Conservation (phyloP, 129 eudicot genomes). For the Chrysanthemum makinoi region DNA sequence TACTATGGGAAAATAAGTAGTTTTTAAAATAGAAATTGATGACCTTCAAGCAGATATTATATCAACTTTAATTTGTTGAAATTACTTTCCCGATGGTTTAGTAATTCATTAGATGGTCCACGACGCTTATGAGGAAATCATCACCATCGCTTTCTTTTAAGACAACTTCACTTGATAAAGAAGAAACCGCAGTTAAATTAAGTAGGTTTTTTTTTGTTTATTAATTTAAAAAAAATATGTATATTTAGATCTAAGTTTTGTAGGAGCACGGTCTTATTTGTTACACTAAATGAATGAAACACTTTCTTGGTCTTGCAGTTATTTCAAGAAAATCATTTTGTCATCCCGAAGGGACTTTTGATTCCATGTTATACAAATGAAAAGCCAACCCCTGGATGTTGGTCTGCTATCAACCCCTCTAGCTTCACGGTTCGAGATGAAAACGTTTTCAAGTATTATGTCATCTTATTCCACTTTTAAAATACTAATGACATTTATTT, state of each 20-base stretch:
- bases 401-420: constrained; percentile 75
- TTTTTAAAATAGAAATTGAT: background rate
- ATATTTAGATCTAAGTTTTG: background rate
- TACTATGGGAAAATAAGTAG: background rate
- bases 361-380: constrained; percentile 54
- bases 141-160: constrained; percentile 55
- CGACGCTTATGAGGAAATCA: constrained; percentile 56
- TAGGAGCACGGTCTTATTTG: too few relatives aligned
- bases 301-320: constrained; percentile 36
- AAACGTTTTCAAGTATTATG: constrained; percentile 39
- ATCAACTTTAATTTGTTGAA: background rate
- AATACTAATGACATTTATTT: background rate
- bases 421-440: constrained; percentile 45
- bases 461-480: background rate
- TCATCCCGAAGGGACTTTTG: constrained; percentile 62
- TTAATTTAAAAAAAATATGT: background rate
- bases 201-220: constrained; percentile 23
- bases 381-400: constrained; percentile 56
- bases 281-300: background rate
- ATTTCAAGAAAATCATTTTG: constrained; percentile 43
- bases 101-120: constrained; percentile 41
- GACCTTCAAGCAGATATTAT: background rate
- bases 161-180: constrained; percentile 63
- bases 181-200: constrained; percentile 48
- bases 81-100: constrained; percentile 21